These are phyloP conservation scores for Leptodontidium sp. DNA, from an alignment of 2,329 filamentous ascomycete species.

Conservation along the genomic window DNA sequence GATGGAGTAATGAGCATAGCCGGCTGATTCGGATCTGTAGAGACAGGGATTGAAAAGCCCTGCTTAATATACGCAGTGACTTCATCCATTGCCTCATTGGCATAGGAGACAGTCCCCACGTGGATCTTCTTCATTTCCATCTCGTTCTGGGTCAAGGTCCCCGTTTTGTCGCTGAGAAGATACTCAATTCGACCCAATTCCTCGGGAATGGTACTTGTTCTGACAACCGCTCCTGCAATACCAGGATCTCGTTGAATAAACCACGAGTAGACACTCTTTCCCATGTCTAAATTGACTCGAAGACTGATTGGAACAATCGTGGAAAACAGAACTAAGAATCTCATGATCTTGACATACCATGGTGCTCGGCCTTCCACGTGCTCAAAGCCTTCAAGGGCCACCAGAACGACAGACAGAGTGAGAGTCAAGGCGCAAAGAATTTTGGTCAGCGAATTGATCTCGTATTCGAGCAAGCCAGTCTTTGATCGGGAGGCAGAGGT, in stretches of 20 bases:
- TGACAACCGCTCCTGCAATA: conserved; percentile 90
- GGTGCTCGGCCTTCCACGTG: conserved; percentile 65
- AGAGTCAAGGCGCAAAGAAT: conserved; percentile 92
- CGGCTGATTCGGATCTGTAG: conserved; percentile 54
- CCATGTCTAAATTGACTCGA: conserved; percentile 95
- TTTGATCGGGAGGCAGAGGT: conserved; percentile 93
- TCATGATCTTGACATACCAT: conserved; percentile 98
- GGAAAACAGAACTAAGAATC: conserved; percentile 98
- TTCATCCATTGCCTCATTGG: conserved; percentile 99
- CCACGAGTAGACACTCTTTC: conserved; percentile 93
- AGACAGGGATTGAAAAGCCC: conserved; percentile 70
- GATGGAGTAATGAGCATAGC: conserved; percentile 76
- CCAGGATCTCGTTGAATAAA: conserved; percentile 93
- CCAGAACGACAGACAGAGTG: conserved; percentile 84
- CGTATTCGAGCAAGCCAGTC: conserved; percentile 89
- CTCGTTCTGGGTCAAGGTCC: conserved; percentile 96
- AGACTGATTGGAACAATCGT: conserved; percentile 98
- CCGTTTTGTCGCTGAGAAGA: conserved; percentile 94
- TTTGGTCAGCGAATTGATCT: conserved; percentile 97
- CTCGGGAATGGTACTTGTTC: conserved; percentile 97
- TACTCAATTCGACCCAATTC: conserved; percentile 97
- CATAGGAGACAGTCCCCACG: conserved; percentile 96
- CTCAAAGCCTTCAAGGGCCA: conserved; percentile 84
- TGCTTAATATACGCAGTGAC: conserved; percentile 86
- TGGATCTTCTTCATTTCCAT: conserved; percentile 99